These are phyloP conservation scores for Daldinia eschscholtzii DNA, from an alignment of 2,329 filamentous ascomycete genomes.

Conservation along the genomic window DNA sequence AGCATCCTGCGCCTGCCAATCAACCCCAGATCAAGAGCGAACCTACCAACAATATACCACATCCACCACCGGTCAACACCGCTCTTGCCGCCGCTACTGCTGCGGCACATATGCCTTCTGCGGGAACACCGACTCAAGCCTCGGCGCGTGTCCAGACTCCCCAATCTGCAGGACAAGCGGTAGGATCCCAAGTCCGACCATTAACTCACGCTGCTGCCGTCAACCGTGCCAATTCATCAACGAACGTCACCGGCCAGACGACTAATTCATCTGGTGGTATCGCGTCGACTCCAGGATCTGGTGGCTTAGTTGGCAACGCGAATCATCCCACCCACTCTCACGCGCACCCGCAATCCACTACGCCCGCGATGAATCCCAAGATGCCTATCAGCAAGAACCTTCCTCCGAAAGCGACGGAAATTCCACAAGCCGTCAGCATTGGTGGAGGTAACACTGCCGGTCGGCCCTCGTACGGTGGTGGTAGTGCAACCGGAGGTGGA, in stretches of 20 bases:
- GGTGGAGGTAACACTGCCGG: constrained; percentile 70
- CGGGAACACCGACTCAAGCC: constrained; percentile 63
- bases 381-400: constrained; percentile 88
- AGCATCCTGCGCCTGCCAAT: constrained; percentile 42
- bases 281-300: constrained; percentile 47
- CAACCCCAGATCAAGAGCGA: constrained; percentile 56
- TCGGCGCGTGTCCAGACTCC: constrained; percentile 64
- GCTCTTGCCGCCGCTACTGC: constrained; percentile 57
- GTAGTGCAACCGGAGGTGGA: constrained; percentile 78
- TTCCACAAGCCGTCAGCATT: constrained; percentile 80
- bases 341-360: constrained; percentile 61
- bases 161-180: constrained; percentile 53
- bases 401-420: constrained; percentile 73
- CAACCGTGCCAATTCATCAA: constrained; percentile 51
- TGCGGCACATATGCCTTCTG: constrained; percentile 55
- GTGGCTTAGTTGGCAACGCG: constrained; percentile 40
- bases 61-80: constrained; percentile 63
- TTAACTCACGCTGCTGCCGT: constrained; percentile 51
- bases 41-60: constrained; percentile 50
- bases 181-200: constrained; percentile 44
- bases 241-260: constrained; percentile 46
- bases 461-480: constrained; percentile 87
- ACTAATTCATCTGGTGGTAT: constrained; percentile 47
- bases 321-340: constrained; percentile 60
- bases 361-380: constrained; percentile 66